A percentile compares a stretch with the other conserved stretches of the same genome.
Evolutionary conservation across 257 asterid genomes (phyloP).

Genomic region (Avicennia marina): DNA sequence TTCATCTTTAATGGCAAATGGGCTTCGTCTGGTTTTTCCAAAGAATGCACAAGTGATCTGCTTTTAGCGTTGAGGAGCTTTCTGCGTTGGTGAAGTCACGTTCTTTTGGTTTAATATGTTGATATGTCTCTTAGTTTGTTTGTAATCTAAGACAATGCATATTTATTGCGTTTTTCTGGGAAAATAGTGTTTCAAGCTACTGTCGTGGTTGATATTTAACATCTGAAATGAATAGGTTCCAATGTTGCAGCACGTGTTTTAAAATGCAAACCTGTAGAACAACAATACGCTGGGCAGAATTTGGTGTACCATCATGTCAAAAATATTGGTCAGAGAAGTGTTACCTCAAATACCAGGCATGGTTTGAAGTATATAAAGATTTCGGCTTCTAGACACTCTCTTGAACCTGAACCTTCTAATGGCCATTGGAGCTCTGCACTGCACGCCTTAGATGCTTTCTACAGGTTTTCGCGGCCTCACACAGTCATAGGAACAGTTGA

Average conservation of each 20-base stretch:
- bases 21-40: no score
- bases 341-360: conserved; percentile 11
- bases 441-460: conserved; percentile 49
- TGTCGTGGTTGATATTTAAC: not conserved
- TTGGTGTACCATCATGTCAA: conserved; percentile 21
- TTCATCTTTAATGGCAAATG: no score
- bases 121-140: no score
- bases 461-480: conserved; percentile 76
- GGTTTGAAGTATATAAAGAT: conserved; percentile 19
- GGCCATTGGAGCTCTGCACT: conserved; percentile 33
- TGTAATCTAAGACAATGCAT: no score
- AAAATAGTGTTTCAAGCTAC: not conserved
- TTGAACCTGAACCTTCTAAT: conserved; percentile 49
- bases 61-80: no score
- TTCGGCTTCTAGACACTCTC: conserved; percentile 48
- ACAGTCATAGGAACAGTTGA: conserved; percentile 78
- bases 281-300: conserved; percentile 24
- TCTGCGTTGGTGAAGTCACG: no score
- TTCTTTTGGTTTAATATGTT: no score
- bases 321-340: conserved; percentile 24
- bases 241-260: conserved; percentile 27
- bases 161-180: no score
- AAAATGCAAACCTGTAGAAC: conserved; percentile 45
- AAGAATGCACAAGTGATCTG: no score
- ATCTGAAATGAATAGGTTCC: conserved; percentile 33